Evolutionary conservation across 345 rosid species (phyloP).

Genomic region (Lumnitzera littorea): DNA sequence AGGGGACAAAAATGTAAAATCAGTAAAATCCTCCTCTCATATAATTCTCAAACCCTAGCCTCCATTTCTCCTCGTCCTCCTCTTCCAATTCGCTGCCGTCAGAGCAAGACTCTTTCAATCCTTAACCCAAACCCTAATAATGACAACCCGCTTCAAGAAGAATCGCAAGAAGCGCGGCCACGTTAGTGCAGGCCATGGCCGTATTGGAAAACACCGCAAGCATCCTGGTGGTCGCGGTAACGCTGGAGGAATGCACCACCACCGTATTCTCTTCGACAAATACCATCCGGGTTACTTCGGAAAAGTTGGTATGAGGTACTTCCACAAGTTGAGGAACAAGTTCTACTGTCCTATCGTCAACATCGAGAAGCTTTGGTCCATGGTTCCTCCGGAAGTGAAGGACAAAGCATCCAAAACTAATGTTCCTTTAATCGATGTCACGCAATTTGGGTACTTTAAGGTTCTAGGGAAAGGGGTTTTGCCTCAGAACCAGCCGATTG

Average conservation of each 20-base stretch:
- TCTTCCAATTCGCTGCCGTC: too few species aligned
- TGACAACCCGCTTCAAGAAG: conserved; percentile 72
- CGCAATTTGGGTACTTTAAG: conserved; percentile 76
- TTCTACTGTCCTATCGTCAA: conserved; percentile 74
- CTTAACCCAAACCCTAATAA: not conserved
- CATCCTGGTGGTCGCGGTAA: conserved; percentile 90
- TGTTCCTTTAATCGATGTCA: conserved; percentile 60
- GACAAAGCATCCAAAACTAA: conserved; percentile 53
- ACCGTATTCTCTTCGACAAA: conserved; percentile 86
- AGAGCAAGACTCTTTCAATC: too few species aligned
- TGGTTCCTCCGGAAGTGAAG: conserved; percentile 59
- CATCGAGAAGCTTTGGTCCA: conserved; percentile 76
- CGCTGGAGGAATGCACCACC: conserved; percentile 93
- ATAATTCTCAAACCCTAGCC: too few species aligned
- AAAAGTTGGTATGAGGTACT: conserved; percentile 87
- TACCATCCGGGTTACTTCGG: conserved; percentile 87
- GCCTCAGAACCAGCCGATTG: conserved; percentile 64
- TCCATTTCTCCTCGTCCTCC: too few species aligned
- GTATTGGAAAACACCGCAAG: conserved; percentile 78
- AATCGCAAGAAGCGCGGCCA: conserved; percentile 89
- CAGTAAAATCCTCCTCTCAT: too few species aligned
- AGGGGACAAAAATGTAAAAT: too few species aligned
- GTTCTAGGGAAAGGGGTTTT: conserved; percentile 71
- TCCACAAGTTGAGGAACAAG: conserved; percentile 79
- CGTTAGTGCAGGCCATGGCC: conserved; percentile 83